Evolutionary conservation across 768 basidiomycete genomes (phyloP), one percentile per base, ranked within the genome.

Genomic region (Psilocybe cyanescens): DNA sequence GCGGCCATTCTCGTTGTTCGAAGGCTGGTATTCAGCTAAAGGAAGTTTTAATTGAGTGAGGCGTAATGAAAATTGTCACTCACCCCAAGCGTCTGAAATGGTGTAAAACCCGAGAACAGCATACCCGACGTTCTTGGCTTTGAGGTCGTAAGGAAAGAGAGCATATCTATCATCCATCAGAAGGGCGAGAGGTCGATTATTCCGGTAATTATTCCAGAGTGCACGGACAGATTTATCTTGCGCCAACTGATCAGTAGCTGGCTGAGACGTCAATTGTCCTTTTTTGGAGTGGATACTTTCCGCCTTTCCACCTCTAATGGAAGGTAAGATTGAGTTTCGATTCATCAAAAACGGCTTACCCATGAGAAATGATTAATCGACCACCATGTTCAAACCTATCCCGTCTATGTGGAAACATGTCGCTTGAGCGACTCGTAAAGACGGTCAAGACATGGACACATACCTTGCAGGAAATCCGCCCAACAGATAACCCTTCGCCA

Each of bases 361-460:
- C 93, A 71, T 95, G 92, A 7, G 92, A 95, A 53, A 95, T 85
- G 47, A 95, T 92, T 4, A 92, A 68, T 63, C 78, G 85, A 14
- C 93, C 92, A 14, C 72, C 78, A 45, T 87, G 82, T 49, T 81
- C 76, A 66, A 90, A 94, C 14, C 78, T 67, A 67, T 95, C 92
- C 8, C 90, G 88, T 50, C 92, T 94, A 33, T 46, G 50, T 58
- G 55, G 54, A 56, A 64, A 44, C 57, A 49, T 28, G 33, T 12
- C 58, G 37, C 19, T 17, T 16, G 6, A n/a, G 16, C 33, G 45
- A 46, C 57, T 44, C 16, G 2, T 28, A 49, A 31, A 57, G 17
- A 35, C 48, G 31, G 52, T 17, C 8, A 59, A 28, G 41, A 59
- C 49, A 35, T 14, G 14, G 14, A 37, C n/a, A 72, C 78, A 59